Percentiles rank a stretch among this genome's conserved stretches.
Conservation (phyloP, 352 stramenopile genomes). For the Paralagenidium karlingii region DNA sequence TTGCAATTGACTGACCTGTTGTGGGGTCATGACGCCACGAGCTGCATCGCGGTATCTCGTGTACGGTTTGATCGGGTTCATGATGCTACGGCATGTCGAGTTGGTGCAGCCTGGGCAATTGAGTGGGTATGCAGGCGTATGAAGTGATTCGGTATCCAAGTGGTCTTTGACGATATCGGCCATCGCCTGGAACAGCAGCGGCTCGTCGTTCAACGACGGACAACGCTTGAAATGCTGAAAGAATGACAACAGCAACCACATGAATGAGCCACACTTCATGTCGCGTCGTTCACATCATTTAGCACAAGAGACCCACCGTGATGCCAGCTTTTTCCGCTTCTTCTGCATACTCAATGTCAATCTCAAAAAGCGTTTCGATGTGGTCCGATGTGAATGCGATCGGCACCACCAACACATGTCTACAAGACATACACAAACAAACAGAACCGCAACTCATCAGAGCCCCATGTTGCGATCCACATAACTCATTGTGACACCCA, state of each 20-base stretch:
- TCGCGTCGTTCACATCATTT: too few species aligned
- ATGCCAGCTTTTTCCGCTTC: constrained; percentile 92
- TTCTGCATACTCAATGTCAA: constrained; percentile 98
- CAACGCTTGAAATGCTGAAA: constrained; percentile 87
- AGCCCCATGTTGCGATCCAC: background rate
- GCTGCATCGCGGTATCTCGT: constrained; percentile 1
- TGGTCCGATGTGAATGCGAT: constrained; percentile 99
- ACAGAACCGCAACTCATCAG: background rate
- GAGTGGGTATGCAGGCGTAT: constrained; percentile 72
- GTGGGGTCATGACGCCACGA: too few species aligned
- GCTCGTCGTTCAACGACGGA: constrained; percentile 93
- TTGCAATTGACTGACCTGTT: too few species aligned
- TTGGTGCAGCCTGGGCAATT: constrained; percentile 78
- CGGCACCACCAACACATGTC: constrained; percentile 94
- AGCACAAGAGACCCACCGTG: constrained; percentile 23
- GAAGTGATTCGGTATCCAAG: constrained; percentile 60
- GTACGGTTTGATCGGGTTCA: constrained; percentile 78
- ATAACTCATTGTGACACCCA: constrained; percentile 11
- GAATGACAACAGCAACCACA: background rate
- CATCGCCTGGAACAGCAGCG: constrained; percentile 93
- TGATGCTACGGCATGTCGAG: constrained; percentile 69
- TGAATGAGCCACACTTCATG: background rate
- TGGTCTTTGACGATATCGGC: constrained; percentile 94
- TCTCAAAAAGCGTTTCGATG: constrained; percentile 99
- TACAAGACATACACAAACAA: constrained; percentile 5